Percentiles rank a stretch among this genome's conserved stretches.
Conservation (phyloP, 148 eudicot genomes). For the Camellia granthamiana region DNA sequence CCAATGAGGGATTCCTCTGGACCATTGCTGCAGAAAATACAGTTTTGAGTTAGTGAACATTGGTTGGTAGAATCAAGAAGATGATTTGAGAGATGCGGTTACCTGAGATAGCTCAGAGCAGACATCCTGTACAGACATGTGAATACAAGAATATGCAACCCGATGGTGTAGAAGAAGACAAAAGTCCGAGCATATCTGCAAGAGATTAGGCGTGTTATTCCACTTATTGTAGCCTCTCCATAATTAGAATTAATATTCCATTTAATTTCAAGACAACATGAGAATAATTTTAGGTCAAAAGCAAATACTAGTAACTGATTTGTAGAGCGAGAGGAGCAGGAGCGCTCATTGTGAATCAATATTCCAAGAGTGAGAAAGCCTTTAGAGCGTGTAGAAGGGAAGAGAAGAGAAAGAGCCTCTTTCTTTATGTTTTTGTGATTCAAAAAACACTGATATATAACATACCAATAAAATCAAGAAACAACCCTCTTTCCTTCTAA, state of each 20-base stretch:
- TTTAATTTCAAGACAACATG: neutral
- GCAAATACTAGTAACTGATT: neutral
- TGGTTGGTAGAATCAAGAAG: neutral
- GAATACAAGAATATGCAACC: slow-evolving; percentile 88
- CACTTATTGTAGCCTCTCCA: neutral
- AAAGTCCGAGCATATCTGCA: slow-evolving; percentile 94
- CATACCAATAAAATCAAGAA: too few species aligned
- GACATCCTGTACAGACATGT: slow-evolving; percentile 99
- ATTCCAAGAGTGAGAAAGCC: neutral
- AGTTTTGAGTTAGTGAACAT: neutral
- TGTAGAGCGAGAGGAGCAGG: too few species aligned
- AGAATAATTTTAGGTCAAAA: neutral
- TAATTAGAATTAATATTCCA: neutral
- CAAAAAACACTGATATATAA: neutral
- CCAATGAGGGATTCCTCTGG: slow-evolving; percentile 41
- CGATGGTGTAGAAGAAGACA: slow-evolving; percentile 96
- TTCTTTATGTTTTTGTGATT: too few species aligned
- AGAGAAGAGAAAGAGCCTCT: too few species aligned
- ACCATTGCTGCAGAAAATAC: slow-evolving; percentile 60
- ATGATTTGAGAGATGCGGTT: slow-evolving; percentile 13
- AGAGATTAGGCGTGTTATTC: neutral
- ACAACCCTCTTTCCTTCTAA: neutral
- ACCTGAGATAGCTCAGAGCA: slow-evolving; percentile 95
- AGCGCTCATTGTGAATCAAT: too few species aligned
- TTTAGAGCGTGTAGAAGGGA: too few species aligned